A percentile compares a stretch with the other conserved stretches of the same genome.
Evolutionary conservation across 73 alveolate species (phyloP).

Genomic region (Urostyla sp.): DNA sequence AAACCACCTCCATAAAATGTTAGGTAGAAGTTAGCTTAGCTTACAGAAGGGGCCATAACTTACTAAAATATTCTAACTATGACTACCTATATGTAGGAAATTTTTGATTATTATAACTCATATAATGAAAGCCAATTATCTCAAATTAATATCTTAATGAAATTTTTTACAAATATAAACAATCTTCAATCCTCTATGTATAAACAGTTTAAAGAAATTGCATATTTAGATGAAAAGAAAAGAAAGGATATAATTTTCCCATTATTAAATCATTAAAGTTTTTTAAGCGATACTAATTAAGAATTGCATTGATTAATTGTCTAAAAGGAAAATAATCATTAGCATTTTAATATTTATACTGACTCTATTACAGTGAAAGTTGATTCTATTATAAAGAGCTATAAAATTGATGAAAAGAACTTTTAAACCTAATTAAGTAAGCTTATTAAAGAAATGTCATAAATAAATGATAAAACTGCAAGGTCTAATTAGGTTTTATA

Average conservation of each 20-base stretch:
- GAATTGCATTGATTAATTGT: slow-evolving; percentile 22
- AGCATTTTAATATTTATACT: slow-evolving; percentile 7
- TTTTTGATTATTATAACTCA: slow-evolving; percentile 10
- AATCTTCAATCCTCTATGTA: too few relatives aligned
- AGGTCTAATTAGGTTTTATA: slow-evolving; percentile 4
- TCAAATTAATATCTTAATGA: too few relatives aligned
- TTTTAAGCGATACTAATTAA: slow-evolving; percentile 17
- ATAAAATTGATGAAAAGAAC: slow-evolving; percentile 32
- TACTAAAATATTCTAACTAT: slow-evolving; percentile 13
- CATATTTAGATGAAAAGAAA: slow-evolving; percentile 11
- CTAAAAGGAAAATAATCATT: slow-evolving; percentile 33
- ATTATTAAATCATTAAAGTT: slow-evolving; percentile 40
- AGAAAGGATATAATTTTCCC: slow-evolving; percentile 33
- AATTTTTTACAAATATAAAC: too few relatives aligned
- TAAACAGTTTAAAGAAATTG: slow-evolving; percentile 19
- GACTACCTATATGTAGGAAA: slow-evolving; percentile 22
- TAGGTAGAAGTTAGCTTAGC: background rate
- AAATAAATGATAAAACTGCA: slow-evolving; percentile 16
- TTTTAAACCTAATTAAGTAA: background rate
- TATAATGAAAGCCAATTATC: too few relatives aligned
- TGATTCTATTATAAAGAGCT: slow-evolving; percentile 17
- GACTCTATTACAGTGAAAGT: slow-evolving; percentile 22
- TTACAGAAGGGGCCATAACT: slow-evolving; percentile 41
- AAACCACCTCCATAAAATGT: slow-evolving; percentile 17
- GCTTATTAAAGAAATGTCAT: slow-evolving; percentile 8